phyloP scores from a whole-genome alignment of 345 rosid species.

The Alliaria petiolata region DNA sequence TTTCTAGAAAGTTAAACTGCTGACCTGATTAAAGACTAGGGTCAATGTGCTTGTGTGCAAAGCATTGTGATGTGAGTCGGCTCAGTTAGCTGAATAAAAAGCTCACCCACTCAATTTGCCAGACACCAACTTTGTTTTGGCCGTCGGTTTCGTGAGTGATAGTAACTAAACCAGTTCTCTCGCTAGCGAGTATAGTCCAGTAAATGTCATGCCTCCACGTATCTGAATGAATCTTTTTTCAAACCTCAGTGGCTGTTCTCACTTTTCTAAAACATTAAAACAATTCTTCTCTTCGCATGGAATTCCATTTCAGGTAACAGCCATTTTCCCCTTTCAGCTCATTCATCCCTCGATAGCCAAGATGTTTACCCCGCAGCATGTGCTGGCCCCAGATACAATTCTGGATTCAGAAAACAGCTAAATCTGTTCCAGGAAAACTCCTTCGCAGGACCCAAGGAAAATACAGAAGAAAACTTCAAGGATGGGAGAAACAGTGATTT shows the following conservation, averaged over 20 bases:
- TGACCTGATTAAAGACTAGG: slow-evolving; percentile 21
- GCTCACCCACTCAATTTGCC: not conserved
- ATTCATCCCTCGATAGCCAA: slow-evolving; percentile 43
- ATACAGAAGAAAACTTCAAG: slow-evolving; percentile 25
- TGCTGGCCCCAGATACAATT: slow-evolving; percentile 41
- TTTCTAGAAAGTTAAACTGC: not conserved
- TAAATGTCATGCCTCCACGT: not conserved
- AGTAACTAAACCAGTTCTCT: slow-evolving; percentile 4
- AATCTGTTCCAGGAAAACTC: slow-evolving; percentile 42
- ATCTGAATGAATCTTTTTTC: not conserved
- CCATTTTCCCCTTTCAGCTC: slow-evolving; percentile 51
- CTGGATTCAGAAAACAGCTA: slow-evolving; percentile 29
- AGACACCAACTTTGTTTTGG: not conserved
- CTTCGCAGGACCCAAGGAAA: slow-evolving; percentile 30
- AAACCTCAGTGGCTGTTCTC: not conserved
- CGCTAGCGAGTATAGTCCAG: not conserved
- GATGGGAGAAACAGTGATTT: slow-evolving; percentile 49
- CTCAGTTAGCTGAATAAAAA: not conserved
- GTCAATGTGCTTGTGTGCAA: slow-evolving; percentile 17
- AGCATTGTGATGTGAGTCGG: not conserved
- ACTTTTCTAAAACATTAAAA: not conserved
- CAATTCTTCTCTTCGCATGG: slow-evolving; percentile 16
- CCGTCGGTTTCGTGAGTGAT: not conserved
- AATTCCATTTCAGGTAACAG: slow-evolving; percentile 54
- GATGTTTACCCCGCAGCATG: slow-evolving; percentile 36